These are phyloP conservation scores for Vigna reflexopilosa DNA, from an alignment of 306 rosid genomes.

Conservation along the genomic window DNA sequence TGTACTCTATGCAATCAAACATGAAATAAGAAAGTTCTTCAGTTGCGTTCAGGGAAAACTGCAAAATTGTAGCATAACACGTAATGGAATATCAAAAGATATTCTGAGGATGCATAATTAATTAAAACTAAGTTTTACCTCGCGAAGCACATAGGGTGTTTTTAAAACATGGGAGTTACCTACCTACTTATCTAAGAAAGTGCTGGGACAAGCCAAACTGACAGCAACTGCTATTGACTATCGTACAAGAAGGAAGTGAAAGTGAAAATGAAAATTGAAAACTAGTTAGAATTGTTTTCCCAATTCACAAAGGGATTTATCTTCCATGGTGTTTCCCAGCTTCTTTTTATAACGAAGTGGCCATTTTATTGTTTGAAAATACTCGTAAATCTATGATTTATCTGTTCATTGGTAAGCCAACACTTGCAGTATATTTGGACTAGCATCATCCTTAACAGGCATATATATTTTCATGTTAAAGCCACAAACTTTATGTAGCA, in stretches of 20 bases:
- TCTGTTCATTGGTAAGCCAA: background rate
- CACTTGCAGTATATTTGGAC: background rate
- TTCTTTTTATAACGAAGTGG: slow-evolving; percentile 7
- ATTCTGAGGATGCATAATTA: background rate
- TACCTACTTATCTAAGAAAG: slow-evolving; percentile 1
- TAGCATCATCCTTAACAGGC: background rate
- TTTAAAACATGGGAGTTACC: background rate
- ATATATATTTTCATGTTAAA: background rate
- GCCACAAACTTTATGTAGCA: background rate
- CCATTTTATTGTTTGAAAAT: slow-evolving; percentile 13
- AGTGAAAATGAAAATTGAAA: background rate
- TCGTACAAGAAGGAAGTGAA: background rate
- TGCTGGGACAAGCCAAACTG: slow-evolving; percentile 10
- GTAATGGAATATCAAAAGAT: background rate
- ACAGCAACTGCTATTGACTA: background rate
- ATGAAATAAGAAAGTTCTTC: slow-evolving; percentile 10
- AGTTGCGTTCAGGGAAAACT: slow-evolving; percentile 3
- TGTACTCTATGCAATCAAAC: slow-evolving; percentile 26
- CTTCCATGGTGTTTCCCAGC: slow-evolving; percentile 11
- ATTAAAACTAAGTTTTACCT: slow-evolving; percentile 10
- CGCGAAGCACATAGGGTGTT: slow-evolving; percentile 2
- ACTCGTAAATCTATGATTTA: background rate
- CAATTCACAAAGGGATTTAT: background rate
- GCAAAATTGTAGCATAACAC: slow-evolving; percentile 1
- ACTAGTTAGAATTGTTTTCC: background rate